Base-by-base conservation (phyloP, 805 yeast genomes). In the Candida ortonii region DNA sequence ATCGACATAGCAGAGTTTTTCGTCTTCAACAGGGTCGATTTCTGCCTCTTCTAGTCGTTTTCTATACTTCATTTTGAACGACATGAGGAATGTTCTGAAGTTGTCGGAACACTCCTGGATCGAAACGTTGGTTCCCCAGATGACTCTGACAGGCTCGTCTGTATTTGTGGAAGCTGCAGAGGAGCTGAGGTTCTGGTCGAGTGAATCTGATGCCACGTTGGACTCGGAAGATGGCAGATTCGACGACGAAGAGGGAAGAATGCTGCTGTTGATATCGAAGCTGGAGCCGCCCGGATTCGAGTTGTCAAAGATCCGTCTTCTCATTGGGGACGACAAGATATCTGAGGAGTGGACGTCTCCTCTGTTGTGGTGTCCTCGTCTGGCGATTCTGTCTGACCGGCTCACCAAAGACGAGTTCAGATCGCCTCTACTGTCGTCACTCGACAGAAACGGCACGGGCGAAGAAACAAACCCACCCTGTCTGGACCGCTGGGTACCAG, bases 61-160 rank as follows among this genome's bases (percentile, higher is more conserved):
- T 41, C 97, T 72, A 60, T 84, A 79, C 52, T 80, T 83, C 62
- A 73, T 65, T 56, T 87, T 84, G 68, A 88, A 93, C 16, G 82
- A 76, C 80, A 84, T 80, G 50, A 93, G 64, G 47, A 93, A 93
- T 44, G 80, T 80, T 45, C 94, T 71, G 64, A 93, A 90, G 32
- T 75, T 71, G 47, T 78, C 82, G 23, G 84, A 73, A 49, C 93
- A 81, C 53, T 93, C 96, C 53, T 79, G 85, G 53, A 93, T 89
- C 30, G 94, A 83, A 17, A 93, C 96, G 55, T 90, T 88, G 1
- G 98, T 93, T 62, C 98, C 98, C 98, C 98, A 93, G 53, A 93
- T 90, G 34, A 93, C 95, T 52, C 94, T 74, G 16, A 80, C 78
- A 0, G 95, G 95, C 46, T 84, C 96, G 34, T 75, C 76, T 16